These are phyloP conservation scores for Coniella vitis DNA, from an alignment of 2,329 filamentous ascomycete genomes.

Conservation along the genomic window DNA sequence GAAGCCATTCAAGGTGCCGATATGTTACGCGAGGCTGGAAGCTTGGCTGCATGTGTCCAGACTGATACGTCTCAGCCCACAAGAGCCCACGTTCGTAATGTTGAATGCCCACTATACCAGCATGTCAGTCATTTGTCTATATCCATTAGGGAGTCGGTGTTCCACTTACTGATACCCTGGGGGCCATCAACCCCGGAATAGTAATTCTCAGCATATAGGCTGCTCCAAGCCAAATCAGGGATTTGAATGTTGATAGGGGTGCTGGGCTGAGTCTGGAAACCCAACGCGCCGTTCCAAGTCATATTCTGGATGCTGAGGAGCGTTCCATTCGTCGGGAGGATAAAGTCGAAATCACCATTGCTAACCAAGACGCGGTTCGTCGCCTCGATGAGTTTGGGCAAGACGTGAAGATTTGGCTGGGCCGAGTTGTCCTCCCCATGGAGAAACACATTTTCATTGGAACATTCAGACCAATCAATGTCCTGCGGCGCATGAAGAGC, in stretches of 20 bases:
- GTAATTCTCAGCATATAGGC: not conserved
- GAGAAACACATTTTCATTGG: constrained; percentile 1
- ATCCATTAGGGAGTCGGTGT: no score
- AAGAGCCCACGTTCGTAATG: constrained; percentile 30
- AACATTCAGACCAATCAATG: constrained; percentile 1
- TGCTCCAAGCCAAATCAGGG: not conserved
- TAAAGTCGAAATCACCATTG: constrained; percentile 8
- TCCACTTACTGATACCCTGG: constrained; percentile 1
- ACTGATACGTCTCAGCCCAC: constrained; percentile 29
- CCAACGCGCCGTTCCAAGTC: constrained; percentile 8
- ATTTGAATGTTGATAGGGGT: constrained; percentile 4
- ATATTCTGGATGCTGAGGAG: constrained; percentile 8
- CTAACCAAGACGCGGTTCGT: constrained; percentile 2
- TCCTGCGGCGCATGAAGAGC: constrained; percentile 5
- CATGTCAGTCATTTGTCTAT: constrained; percentile 17
- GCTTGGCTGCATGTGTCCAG: constrained; percentile 30
- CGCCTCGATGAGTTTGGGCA: constrained; percentile 2
- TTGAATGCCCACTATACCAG: constrained; percentile 21
- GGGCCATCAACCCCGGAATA: not conserved
- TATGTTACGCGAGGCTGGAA: constrained; percentile 28
- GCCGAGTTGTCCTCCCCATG: not conserved
- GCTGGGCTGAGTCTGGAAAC: constrained; percentile 10
- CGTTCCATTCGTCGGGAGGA: constrained; percentile 7
- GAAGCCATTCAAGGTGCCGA: constrained; percentile 28
- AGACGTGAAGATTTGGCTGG: not conserved